Conservation (phyloP, 2,329 filamentous ascomycete species). For the Neofusicoccum parvum region DNA sequence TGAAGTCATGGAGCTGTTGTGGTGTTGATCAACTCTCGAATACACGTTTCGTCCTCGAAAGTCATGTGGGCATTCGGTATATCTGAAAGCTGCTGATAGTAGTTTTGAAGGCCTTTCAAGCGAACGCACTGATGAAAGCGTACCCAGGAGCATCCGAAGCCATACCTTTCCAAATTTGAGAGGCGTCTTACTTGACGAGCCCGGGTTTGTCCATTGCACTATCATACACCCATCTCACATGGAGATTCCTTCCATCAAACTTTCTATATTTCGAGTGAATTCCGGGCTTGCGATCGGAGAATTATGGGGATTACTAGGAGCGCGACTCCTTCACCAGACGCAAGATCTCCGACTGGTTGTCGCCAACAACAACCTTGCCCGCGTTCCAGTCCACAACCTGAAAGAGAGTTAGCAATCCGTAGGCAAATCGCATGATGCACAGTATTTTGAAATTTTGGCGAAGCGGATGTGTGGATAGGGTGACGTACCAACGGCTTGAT, state of each 20-base stretch:
- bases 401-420: conserved; percentile 2
- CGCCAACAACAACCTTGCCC: conserved; percentile 75
- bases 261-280: not conserved
- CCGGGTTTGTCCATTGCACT: not conserved
- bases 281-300: too few species aligned
- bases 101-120: too few species aligned
- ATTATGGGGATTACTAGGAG: not conserved
- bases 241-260: not conserved
- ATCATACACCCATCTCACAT: not conserved
- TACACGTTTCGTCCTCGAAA: too few species aligned
- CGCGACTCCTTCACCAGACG: conserved; percentile 68
- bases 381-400: conserved; percentile 87
- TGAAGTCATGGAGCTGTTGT: too few species aligned
- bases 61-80: too few species aligned
- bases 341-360: conserved; percentile 85
- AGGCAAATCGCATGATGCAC: too few species aligned
- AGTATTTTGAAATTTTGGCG: too few species aligned
- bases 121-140: too few species aligned
- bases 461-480: too few species aligned
- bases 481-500: conserved; percentile 71
- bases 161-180: not conserved
- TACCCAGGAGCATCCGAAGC: too few species aligned
- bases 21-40: too few species aligned
- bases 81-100: too few species aligned
- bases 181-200: not conserved